phyloP scores from a whole-genome alignment of 148 eudicot genomes.

The Persicaria tinctoria region DNA sequence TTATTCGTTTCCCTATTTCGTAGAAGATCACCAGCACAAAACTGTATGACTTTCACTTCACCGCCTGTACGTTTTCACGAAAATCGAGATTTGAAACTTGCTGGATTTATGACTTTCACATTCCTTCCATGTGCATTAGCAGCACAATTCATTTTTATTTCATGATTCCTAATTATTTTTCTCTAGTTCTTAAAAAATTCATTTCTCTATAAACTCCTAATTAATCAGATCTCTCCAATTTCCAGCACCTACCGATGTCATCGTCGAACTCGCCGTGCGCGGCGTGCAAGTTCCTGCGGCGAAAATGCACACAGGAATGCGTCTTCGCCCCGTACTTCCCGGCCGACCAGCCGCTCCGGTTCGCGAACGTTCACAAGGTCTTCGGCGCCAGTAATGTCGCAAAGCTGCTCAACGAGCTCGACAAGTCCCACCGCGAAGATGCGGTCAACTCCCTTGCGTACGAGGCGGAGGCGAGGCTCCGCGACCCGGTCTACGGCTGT shows the following conservation, averaged over 20 bases:
- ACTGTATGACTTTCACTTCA: neutral
- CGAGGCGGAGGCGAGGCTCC: conserved; percentile 63
- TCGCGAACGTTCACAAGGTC: conserved; percentile 72
- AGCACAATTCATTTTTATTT: neutral
- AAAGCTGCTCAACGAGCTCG: conserved; percentile 56
- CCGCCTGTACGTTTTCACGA: conserved; percentile 3
- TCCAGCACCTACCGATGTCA: conserved; percentile 24
- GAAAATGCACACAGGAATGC: conserved; percentile 82
- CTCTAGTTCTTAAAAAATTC: neutral
- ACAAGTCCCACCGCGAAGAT: conserved; percentile 48
- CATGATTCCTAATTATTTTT: neutral
- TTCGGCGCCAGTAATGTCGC: conserved; percentile 84
- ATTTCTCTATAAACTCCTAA: neutral
- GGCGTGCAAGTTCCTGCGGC: conserved; percentile 70
- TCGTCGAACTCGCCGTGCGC: conserved; percentile 86
- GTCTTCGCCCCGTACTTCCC: conserved; percentile 89
- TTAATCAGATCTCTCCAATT: neutral
- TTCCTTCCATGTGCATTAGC: conserved; percentile 1
- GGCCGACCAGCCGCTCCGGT: conserved; percentile 68
- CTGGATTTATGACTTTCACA: neutral
- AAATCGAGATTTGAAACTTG: conserved; percentile 1
- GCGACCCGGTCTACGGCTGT: conserved; percentile 82
- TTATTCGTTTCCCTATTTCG: conserved; percentile 4
- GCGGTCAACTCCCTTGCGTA: conserved; percentile 74
- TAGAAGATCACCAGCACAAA: neutral